Percentiles rank a stretch among this genome's conserved stretches.
These are phyloP conservation scores for Pyricularia pennisetigena DNA, from an alignment of 2,329 filamentous ascomycete species.

Conservation along the genomic window DNA sequence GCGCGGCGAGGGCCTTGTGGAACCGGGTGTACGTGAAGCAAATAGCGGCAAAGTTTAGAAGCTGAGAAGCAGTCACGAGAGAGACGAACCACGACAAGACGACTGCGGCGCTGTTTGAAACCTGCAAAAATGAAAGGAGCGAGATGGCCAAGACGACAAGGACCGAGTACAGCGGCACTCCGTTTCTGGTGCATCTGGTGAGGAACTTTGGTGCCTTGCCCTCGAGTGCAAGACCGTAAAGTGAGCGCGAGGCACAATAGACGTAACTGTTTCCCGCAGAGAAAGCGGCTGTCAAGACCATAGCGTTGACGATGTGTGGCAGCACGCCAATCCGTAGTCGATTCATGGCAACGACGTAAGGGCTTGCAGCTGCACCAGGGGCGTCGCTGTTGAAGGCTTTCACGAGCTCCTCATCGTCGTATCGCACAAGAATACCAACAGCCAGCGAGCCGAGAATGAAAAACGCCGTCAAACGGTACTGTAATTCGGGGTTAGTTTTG, in stretches of 20 bases:
- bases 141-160: slow-evolving; percentile 20
- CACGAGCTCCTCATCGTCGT: slow-evolving; percentile 42
- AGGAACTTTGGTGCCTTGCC: slow-evolving; percentile 35
- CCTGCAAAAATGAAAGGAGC: slow-evolving; percentile 26
- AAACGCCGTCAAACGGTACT: slow-evolving; percentile 58
- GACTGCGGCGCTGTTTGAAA: slow-evolving; percentile 23
- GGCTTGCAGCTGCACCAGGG: slow-evolving; percentile 28
- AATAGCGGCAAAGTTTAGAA: slow-evolving; percentile 35
- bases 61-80: slow-evolving; percentile 24
- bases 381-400: slow-evolving; percentile 39
- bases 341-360: slow-evolving; percentile 33
- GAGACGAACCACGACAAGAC: slow-evolving; percentile 29
- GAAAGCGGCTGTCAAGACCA: slow-evolving; percentile 21
- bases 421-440: slow-evolving; percentile 50
- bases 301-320: slow-evolving; percentile 51
- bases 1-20: slow-evolving; percentile 41
- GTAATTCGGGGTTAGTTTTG: background rate
- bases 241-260: slow-evolving; percentile 38
- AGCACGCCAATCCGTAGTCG: slow-evolving; percentile 34
- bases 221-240: slow-evolving; percentile 39
- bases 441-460: slow-evolving; percentile 58
- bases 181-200: slow-evolving; percentile 25
- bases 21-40: slow-evolving; percentile 34
- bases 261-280: slow-evolving; percentile 37
- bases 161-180: slow-evolving; percentile 32